These are phyloP conservation scores for Trichosporon sp. DNA, from an alignment of 1,284 basidiomycete genomes.

Conservation along the genomic window DNA sequence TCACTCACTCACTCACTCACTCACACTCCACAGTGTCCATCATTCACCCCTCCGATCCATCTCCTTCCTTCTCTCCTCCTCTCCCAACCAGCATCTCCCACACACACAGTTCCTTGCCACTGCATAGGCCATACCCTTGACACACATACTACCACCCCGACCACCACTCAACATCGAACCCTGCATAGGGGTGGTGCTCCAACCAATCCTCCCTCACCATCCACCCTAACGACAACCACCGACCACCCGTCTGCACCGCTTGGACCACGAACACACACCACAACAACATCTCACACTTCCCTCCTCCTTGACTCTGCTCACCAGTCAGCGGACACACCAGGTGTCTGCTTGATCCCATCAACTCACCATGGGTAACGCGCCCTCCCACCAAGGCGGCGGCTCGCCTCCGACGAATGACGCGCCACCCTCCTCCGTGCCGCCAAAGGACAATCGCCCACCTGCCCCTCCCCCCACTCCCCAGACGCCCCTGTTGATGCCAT, in stretches of 20 bases:
- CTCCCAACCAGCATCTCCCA: no score
- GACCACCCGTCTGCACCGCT: background rate
- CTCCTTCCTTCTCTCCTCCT: no score
- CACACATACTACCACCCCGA: no score
- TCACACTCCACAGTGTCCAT: background rate
- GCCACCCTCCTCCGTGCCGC: constrained; percentile 20
- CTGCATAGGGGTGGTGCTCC: background rate
- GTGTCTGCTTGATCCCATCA: background rate
- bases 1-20: no score
- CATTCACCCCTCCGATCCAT: background rate
- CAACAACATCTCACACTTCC: background rate
- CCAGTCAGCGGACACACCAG: background rate
- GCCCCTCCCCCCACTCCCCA: constrained; percentile 61
- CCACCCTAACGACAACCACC: background rate
- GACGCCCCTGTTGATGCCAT: constrained; percentile 63
- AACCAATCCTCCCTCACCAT: background rate
- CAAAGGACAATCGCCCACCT: constrained; percentile 36
- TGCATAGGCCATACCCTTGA: background rate
- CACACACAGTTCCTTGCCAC: background rate
- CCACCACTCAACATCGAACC: background rate
- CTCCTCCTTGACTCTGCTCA: background rate
- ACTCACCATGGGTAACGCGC: constrained; percentile 47
- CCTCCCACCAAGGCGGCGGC: constrained; percentile 32
- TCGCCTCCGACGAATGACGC: constrained; percentile 23
- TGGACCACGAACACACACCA: background rate